phyloP scores from a whole-genome alignment of 2,329 filamentous ascomycete species.

The Fusarium tjaetaba region DNA sequence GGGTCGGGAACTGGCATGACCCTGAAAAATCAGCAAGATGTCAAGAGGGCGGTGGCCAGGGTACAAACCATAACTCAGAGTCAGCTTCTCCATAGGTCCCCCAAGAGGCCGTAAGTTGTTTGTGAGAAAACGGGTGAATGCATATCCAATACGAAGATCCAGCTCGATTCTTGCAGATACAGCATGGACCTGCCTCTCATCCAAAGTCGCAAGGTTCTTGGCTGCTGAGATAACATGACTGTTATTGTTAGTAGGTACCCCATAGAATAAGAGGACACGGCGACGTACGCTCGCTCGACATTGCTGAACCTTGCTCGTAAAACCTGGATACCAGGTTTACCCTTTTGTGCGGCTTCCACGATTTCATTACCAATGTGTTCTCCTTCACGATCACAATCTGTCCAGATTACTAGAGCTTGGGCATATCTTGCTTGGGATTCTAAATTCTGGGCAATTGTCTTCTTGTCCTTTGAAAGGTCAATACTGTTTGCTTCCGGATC shows the following conservation, averaged over 20 bases:
- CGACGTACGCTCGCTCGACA: conserved; percentile 82
- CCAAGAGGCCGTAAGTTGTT: conserved; percentile 79
- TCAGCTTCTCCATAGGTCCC: conserved; percentile 69
- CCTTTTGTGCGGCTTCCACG: conserved; percentile 78
- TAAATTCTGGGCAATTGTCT: conserved; percentile 85
- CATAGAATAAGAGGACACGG: not conserved
- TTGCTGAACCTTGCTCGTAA: conserved; percentile 95
- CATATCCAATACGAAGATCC: conserved; percentile 89
- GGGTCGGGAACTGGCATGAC: conserved; percentile 95
- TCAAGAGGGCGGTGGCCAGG: not conserved
- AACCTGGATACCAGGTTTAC: conserved; percentile 78
- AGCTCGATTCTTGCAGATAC: conserved; percentile 91
- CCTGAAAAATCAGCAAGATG: conserved; percentile 55
- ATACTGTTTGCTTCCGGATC: not conserved
- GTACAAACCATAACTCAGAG: conserved; percentile 80
- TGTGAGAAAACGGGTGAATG: conserved; percentile 90
- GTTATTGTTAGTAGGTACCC: conserved; percentile 1
- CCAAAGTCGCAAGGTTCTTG: conserved; percentile 77
- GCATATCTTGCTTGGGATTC: conserved; percentile 77
- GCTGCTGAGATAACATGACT: conserved; percentile 91
- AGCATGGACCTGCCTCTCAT: conserved; percentile 87
- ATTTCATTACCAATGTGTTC: conserved; percentile 97
- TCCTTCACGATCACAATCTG: conserved; percentile 96
- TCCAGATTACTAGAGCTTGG: conserved; percentile 93
- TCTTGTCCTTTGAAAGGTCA: conserved; percentile 70